phyloP scores from a whole-genome alignment of 352 stramenopile genomes.

The Phytophthora hibernalis region DNA sequence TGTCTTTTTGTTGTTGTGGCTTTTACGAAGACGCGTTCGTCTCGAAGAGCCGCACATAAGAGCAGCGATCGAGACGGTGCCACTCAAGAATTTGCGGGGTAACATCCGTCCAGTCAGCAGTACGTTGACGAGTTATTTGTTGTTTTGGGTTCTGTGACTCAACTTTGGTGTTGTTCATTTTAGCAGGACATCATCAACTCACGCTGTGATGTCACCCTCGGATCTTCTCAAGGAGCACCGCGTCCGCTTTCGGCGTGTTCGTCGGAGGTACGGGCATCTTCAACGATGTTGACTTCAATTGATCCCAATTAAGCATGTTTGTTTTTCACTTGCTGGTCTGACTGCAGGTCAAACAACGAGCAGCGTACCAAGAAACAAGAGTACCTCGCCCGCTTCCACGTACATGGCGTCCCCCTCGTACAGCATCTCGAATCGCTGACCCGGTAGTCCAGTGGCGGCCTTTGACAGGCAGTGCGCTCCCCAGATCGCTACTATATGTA shows the following conservation, averaged over 20 bases:
- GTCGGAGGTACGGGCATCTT: conserved; percentile 45
- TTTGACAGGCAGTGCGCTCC: neutral
- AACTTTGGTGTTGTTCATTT: conserved; percentile 9
- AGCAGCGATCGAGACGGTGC: conserved; percentile 20
- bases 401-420: conserved; percentile 71
- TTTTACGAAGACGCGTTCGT: conserved; percentile 7
- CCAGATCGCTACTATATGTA: no score
- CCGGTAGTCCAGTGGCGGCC: conserved; percentile 28
- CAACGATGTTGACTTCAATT: neutral
- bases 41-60: conserved; percentile 29
- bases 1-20: conserved; percentile 4
- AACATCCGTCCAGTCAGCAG: conserved; percentile 7
- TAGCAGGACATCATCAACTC: conserved; percentile 75
- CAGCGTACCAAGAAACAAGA: conserved; percentile 59
- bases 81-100: conserved; percentile 12
- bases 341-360: conserved; percentile 57
- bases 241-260: conserved; percentile 60
- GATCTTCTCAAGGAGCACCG: conserved; percentile 76
- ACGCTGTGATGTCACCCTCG: conserved; percentile 55
- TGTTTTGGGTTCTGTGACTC: neutral
- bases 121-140: neutral
- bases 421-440: conserved; percentile 61
- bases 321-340: conserved; percentile 3
- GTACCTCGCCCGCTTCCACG: conserved; percentile 62
- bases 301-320: no score